Evolutionary conservation across 2,329 filamentous ascomycete species (phyloP).

Genomic region (Biscogniauxia sp.): DNA sequence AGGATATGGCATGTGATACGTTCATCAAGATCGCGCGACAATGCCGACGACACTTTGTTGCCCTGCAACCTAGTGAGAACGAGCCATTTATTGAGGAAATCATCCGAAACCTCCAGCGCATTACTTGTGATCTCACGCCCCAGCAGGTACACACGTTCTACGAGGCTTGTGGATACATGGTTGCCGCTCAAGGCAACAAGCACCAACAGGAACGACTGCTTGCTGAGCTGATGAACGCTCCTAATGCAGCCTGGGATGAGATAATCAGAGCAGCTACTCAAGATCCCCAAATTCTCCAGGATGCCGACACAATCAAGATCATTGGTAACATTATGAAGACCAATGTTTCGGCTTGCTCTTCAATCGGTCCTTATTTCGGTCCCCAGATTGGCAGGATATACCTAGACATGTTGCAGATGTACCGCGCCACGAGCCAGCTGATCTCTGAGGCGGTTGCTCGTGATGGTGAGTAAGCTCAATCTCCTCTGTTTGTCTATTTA

Average conservation of each 20-base stretch:
- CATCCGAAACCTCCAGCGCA: constrained; percentile 90
- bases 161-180: constrained; percentile 98
- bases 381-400: constrained; percentile 97
- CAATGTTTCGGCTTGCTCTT: constrained; percentile 96
- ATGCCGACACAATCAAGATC: constrained; percentile 94
- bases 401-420: constrained; percentile 98
- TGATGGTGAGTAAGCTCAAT: constrained; percentile 60
- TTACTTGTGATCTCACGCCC: constrained; percentile 89
- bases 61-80: constrained; percentile 86
- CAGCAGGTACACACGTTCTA: constrained; percentile 99
- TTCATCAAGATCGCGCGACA: constrained; percentile 99
- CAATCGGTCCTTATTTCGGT: constrained; percentile 95
- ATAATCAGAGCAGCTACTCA: constrained; percentile 87
- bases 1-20: constrained; percentile 99
- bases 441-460: constrained; percentile 89
- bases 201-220: constrained; percentile 89
- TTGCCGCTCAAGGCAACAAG: constrained; percentile 94
- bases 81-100: constrained; percentile 99
- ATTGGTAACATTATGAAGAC: constrained; percentile 99
- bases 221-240: constrained; percentile 86
- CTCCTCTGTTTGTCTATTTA: constrained; percentile 16
- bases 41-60: constrained; percentile 95
- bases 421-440: constrained; percentile 90
- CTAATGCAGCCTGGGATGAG: constrained; percentile 91
- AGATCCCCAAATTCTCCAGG: constrained; percentile 83